Base-by-base conservation (phyloP, 768 basidiomycete species). In the Pleurotus tuoliensis region DNA sequence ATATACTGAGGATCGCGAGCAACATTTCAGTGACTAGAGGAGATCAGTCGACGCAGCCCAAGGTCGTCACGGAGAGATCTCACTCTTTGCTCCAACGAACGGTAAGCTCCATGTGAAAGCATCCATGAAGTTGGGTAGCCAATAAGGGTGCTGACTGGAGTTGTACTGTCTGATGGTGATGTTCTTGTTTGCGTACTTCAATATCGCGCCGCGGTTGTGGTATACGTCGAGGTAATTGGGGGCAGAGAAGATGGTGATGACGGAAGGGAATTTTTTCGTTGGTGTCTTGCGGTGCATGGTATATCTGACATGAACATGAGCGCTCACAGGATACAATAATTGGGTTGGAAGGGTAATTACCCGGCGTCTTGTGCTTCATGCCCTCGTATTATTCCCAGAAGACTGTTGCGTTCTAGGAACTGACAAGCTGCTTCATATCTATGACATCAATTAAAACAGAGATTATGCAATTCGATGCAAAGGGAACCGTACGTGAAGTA, bases 51-150 rank as follows among this genome's bases (percentile, higher is more conserved):
- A 22, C 37, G 56, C 24, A 18, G 5, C 9, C 46, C 6, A 47
- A 13, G 13, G 46, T 18, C 46, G 20, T 7, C 16, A 13, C 18
- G 13, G 46, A 18, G 24, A 47, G 5, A 9, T 5, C 91, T 55
- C 59, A 95, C 95, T 97, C 76, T 98, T 98, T 61, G 92, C 87
- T 52, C 94, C 95, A 4, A 98, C 94, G 67, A 98, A 98, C 0
- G 96, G 96, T 56, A 98, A 69, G 79, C 90, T 92, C 96, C 95
- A 98, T 9, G 94, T 96, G 68, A 98, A 98, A 27, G 93, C 94
- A 66, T 98, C 92, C 84, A 95, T 95, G 64, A 97, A 97, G 73
- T 97, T 97, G 0, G 95, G 95, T 27, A 98, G 69, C 93, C 94
- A 95, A 70, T 92, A 97, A 3, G 92, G 92, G 64, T 94, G 92